A percentile compares a stretch with the other conserved stretches of the same genome.
phyloP scores from a whole-genome alignment of 768 basidiomycete species.

The Crucibulum laeve region DNA sequence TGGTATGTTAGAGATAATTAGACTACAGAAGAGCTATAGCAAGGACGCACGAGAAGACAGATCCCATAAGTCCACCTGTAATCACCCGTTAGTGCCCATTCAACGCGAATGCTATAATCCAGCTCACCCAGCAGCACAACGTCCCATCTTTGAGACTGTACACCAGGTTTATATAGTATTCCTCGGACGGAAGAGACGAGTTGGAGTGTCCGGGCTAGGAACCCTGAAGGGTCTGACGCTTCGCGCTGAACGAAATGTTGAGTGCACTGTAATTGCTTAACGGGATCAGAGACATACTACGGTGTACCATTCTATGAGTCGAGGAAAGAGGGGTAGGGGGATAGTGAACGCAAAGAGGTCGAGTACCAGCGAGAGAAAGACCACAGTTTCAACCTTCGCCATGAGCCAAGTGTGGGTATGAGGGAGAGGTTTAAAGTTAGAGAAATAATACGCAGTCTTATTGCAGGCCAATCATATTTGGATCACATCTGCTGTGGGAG shows the following conservation, averaged over 20 bases:
- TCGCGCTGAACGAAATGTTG: conserved; percentile 49
- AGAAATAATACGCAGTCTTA: not conserved
- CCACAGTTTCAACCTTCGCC: conserved; percentile 71
- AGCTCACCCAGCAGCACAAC: conserved; percentile 81
- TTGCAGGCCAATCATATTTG: not conserved
- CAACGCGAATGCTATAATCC: not conserved
- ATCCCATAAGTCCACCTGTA: conserved; percentile 85
- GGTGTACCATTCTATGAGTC: conserved; percentile 92
- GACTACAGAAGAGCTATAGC: conserved; percentile 18
- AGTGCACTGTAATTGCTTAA: conserved; percentile 4
- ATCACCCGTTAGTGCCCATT: conserved; percentile 1
- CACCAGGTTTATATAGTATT: conserved; percentile 53
- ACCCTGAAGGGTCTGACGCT: conserved; percentile 59
- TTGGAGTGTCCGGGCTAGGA: conserved; percentile 68
- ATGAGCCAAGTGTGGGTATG: conserved; percentile 24
- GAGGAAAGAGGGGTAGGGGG: conserved; percentile 95
- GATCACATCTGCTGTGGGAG: too few relatives aligned
- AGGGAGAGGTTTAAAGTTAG: not conserved
- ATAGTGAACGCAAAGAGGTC: conserved; percentile 93
- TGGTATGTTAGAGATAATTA: conserved; percentile 22
- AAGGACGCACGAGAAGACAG: conserved; percentile 71
- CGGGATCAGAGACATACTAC: conserved; percentile 39
- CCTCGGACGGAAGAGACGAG: conserved; percentile 65
- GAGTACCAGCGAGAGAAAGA: conserved; percentile 86
- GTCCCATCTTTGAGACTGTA: conserved; percentile 82